Evolutionary conservation across 164 flowering plant genomes (phyloP).

Genomic region (Piper longum): DNA sequence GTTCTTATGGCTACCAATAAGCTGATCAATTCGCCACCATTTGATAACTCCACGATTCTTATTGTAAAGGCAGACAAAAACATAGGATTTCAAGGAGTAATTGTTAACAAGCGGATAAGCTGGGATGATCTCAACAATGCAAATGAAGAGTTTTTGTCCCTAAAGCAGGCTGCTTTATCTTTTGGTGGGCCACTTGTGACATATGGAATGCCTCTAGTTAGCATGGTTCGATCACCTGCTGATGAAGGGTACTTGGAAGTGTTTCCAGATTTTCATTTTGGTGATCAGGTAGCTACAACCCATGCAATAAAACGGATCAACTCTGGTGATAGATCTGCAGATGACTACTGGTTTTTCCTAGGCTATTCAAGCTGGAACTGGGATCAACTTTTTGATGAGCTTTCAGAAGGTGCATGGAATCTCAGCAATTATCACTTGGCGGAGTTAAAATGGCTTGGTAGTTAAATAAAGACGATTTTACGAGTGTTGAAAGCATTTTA

Average conservation of each 20-base stretch:
- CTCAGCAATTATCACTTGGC: slow-evolving; percentile 11
- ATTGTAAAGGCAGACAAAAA: slow-evolving; percentile 48
- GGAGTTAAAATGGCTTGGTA: slow-evolving; percentile 33
- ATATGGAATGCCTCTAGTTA: slow-evolving; percentile 48
- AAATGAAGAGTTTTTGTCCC: slow-evolving; percentile 23
- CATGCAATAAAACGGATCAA: slow-evolving; percentile 28
- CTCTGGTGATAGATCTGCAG: slow-evolving; percentile 28
- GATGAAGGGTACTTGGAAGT: slow-evolving; percentile 29
- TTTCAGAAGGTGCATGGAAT: slow-evolving; percentile 63
- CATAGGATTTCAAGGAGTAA: slow-evolving; percentile 62
- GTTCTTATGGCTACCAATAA: slow-evolving; percentile 60
- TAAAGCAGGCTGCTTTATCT: slow-evolving; percentile 62
- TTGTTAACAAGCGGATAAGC: slow-evolving; percentile 58
- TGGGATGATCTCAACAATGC: slow-evolving; percentile 50
- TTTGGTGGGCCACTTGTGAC: slow-evolving; percentile 67
- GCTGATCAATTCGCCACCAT: slow-evolving; percentile 39
- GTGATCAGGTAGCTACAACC: slow-evolving; percentile 42
- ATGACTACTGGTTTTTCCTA: slow-evolving; percentile 72
- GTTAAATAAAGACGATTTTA: neutral
- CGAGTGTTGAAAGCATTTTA: neutral
- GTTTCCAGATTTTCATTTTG: slow-evolving; percentile 43
- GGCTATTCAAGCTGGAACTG: slow-evolving; percentile 78
- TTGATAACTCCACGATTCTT: slow-evolving; percentile 51
- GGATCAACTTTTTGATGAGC: slow-evolving; percentile 69
- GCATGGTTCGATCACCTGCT: slow-evolving; percentile 24